Conservation (phyloP, 371 early-diverging fungal species). For the Circinella umbellata region DNA sequence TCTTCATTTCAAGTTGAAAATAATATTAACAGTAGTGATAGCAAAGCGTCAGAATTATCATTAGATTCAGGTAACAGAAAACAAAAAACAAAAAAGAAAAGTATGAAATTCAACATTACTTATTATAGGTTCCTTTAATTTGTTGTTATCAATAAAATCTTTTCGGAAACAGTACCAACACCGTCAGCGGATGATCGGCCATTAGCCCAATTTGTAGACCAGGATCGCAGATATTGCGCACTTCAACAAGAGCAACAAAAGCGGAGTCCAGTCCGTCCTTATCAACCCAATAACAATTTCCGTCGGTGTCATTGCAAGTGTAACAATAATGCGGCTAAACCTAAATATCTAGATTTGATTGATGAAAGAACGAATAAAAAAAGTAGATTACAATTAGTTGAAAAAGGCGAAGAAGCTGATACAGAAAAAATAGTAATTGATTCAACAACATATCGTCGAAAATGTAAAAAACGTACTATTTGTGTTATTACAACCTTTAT, state of each 20-base stretch:
- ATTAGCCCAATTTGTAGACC: background rate
- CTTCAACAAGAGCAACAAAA: background rate
- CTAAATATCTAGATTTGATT: too few species aligned
- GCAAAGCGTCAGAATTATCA: background rate
- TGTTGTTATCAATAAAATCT: too few species aligned
- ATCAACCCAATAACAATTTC: background rate
- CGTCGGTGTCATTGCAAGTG: slow-evolving; percentile 3
- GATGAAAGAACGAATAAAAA: too few species aligned
- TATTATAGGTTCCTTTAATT: too few species aligned
- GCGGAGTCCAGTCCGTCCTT: background rate
- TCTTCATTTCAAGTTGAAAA: background rate
- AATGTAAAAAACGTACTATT: slow-evolving; percentile 25
- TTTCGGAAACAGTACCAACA: background rate
- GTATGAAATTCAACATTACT: too few species aligned
- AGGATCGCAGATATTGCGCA: background rate
- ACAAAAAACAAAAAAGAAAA: background rate
- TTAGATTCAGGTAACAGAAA: background rate
- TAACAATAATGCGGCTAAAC: too few species aligned
- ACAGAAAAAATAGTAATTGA: background rate
- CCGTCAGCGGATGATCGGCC: slow-evolving; percentile 1
- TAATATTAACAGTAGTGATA: background rate
- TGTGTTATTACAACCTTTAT: slow-evolving; percentile 18
- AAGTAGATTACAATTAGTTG: background rate
- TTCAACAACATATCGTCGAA: background rate
- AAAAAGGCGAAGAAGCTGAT: slow-evolving; percentile 2